Evolutionary conservation across 2,329 filamentous ascomycete species (phyloP).

Genomic region (Hypoxylon sp.): DNA sequence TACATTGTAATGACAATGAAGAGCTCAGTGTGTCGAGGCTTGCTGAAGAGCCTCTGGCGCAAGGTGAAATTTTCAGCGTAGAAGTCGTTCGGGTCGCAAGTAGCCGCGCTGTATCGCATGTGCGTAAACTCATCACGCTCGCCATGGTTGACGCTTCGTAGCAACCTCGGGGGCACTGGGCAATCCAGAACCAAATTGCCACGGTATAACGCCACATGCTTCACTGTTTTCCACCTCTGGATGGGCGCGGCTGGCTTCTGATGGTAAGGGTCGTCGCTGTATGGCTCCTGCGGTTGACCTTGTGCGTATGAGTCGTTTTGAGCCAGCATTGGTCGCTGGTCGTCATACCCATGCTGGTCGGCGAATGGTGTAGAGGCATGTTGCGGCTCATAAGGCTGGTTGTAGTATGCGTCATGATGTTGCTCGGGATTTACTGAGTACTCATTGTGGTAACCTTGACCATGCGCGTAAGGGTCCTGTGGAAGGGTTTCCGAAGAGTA

Average conservation of each 20-base stretch:
- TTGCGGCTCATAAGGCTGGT: conserved; percentile 79
- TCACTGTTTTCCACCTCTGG: conserved; percentile 96
- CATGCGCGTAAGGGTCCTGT: conserved; percentile 55
- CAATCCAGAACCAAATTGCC: conserved; percentile 97
- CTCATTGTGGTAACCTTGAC: conserved; percentile 65
- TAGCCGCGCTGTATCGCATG: conserved; percentile 99
- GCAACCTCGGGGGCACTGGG: conserved; percentile 85
- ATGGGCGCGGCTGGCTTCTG: conserved; percentile 65
- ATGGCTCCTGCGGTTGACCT: conserved; percentile 50
- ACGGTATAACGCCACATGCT: conserved; percentile 96
- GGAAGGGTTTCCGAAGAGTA: conserved; percentile 62
- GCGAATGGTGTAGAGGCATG: conserved; percentile 65
- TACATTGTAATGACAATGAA: conserved; percentile 99
- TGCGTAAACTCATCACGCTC: conserved; percentile 92
- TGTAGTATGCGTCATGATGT: conserved; percentile 88
- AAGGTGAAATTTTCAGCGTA: conserved; percentile 88
- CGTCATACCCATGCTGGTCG: conserved; percentile 70
- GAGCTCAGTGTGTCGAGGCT: conserved; percentile 87
- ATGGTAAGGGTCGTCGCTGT: conserved; percentile 52
- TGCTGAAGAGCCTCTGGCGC: conserved; percentile 86
- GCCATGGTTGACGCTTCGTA: conserved; percentile 88
- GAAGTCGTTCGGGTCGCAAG: conserved; percentile 95
- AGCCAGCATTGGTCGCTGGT: conserved; percentile 78
- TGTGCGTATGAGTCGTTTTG: conserved; percentile 60
- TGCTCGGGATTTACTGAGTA: conserved; percentile 83